Conservation (phyloP, 2,329 filamentous ascomycete species). For the Neofusicoccum laricinum region DNA sequence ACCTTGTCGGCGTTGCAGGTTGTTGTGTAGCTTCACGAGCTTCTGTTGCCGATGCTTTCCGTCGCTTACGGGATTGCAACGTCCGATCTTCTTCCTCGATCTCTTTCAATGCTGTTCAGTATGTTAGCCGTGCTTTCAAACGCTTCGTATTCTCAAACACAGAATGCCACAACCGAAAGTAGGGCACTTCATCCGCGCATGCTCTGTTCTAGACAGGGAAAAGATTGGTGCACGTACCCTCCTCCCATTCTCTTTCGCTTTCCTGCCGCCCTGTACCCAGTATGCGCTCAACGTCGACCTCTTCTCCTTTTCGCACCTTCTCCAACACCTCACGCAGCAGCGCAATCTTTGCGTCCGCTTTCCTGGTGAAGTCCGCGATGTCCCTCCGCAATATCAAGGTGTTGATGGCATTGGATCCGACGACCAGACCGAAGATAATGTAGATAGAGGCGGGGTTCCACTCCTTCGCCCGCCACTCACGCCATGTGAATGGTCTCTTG, state of each 20-base stretch:
- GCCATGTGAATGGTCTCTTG: not conserved
- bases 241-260: slow-evolving; percentile 83
- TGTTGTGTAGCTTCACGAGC: not conserved
- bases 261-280: slow-evolving; percentile 74
- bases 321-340: slow-evolving; percentile 73
- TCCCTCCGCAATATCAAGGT: slow-evolving; percentile 79
- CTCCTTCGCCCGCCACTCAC: slow-evolving; percentile 26
- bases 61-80: slow-evolving; percentile 45
- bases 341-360: slow-evolving; percentile 75
- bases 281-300: slow-evolving; percentile 79
- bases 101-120: slow-evolving; percentile 57
- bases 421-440: slow-evolving; percentile 67
- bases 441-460: slow-evolving; percentile 63
- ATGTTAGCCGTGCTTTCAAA: slow-evolving; percentile 18
- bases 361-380: slow-evolving; percentile 67
- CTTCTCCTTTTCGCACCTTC: slow-evolving; percentile 66
- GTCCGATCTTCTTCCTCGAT: slow-evolving; percentile 62
- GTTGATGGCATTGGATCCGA: slow-evolving; percentile 94
- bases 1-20: not conserved
- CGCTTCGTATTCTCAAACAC: not conserved
- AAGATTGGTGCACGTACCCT: slow-evolving; percentile 54
- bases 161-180: not conserved
- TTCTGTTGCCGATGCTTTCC: slow-evolving; percentile 21
- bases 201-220: not conserved
- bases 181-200: no score